phyloP scores from a whole-genome alignment of 352 stramenopile species.

The Globisporangium ultimum region DNA sequence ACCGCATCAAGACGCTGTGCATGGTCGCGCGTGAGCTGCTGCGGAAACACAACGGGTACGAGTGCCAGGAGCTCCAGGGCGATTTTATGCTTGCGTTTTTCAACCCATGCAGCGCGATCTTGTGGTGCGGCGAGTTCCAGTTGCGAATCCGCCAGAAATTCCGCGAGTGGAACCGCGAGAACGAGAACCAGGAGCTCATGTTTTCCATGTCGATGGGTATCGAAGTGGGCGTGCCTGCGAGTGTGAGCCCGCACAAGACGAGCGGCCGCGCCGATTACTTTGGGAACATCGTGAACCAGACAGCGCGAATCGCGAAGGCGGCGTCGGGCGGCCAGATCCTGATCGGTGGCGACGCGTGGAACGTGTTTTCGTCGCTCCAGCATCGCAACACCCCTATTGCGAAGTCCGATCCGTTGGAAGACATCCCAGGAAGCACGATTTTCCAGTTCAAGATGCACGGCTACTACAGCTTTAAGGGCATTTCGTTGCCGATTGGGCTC shows the following conservation, averaged over 20 bases:
- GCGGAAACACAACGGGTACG: constrained; percentile 82
- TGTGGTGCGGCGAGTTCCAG: constrained; percentile 87
- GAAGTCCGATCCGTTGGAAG: constrained; percentile 42
- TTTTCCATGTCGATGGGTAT: constrained; percentile 89
- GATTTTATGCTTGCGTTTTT: constrained; percentile 90
- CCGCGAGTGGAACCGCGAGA: constrained; percentile 69
- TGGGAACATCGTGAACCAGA: constrained; percentile 89
- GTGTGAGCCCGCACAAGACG: constrained; percentile 86
- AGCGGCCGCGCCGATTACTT: constrained; percentile 88
- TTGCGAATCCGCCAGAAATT: constrained; percentile 75
- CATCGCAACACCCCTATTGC: constrained; percentile 28
- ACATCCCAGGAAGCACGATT: constrained; percentile 44
- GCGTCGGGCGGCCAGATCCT: constrained; percentile 77
- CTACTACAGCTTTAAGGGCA: constrained; percentile 86
- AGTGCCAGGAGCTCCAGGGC: constrained; percentile 85
- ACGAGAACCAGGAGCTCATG: constrained; percentile 72
- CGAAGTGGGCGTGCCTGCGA: constrained; percentile 76
- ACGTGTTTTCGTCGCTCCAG: constrained; percentile 43
- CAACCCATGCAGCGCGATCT: constrained; percentile 71
- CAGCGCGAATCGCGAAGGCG: constrained; percentile 82
- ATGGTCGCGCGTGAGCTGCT: constrained; percentile 71
- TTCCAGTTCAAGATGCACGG: constrained; percentile 85
- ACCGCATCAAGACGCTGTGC: constrained; percentile 84
- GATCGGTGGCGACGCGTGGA: constrained; percentile 80
- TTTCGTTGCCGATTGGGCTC: constrained; percentile 73